Base-by-base conservation (phyloP, 1,139 yeast species). In the Pichia kudriavzevii region DNA sequence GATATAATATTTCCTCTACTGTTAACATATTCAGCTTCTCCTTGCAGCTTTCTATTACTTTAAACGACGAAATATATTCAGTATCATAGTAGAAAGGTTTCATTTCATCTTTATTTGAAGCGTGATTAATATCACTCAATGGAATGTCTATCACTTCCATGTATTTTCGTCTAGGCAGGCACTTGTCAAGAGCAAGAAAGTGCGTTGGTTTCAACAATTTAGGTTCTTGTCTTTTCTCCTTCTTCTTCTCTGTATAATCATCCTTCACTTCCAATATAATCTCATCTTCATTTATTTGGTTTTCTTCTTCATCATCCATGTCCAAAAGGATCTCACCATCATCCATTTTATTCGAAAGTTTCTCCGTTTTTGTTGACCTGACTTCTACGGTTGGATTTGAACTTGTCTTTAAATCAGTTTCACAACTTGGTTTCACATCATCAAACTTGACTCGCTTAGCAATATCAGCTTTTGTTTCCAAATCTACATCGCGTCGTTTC, bases 151-250 rank as follows among this genome's bases (percentile, higher is more conserved):
- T 15, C 4, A 64, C 44, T 40, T 72, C 72, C 6, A 84, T 46
- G 49, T 67, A 82, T 22, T 62, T 51, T 12, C 93, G 62, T 12
- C 64, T 59, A 0, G 84, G 84, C 2, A 80, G 59, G 47, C 94
- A 84, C 53, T 91, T 91, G 55, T 88, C 97, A 15, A 91, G 64
- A 0, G 97, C 94, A 19, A 84, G 56, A 50, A 91, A 88, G 2
- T 60, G 47, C 0, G 94, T 81, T 4, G 56, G 22, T 34, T 43
- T n/a, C 16, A n/a, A n/a, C n/a, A n/a, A n/a, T n/a, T 24, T 31
- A 6, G 20, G 11, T 23, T 17, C 7, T 13, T 7, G n/a, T 7
- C 7, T 22, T 22, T 14, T 22, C 25, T 8, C n/a, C n/a, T n/a
- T 28, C 22, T 12, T 20, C 30, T 8, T 18, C 23, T 12, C 24